Conservation (phyloP, 2,329 filamentous ascomycete genomes). For the Botrytis porri region DNA sequence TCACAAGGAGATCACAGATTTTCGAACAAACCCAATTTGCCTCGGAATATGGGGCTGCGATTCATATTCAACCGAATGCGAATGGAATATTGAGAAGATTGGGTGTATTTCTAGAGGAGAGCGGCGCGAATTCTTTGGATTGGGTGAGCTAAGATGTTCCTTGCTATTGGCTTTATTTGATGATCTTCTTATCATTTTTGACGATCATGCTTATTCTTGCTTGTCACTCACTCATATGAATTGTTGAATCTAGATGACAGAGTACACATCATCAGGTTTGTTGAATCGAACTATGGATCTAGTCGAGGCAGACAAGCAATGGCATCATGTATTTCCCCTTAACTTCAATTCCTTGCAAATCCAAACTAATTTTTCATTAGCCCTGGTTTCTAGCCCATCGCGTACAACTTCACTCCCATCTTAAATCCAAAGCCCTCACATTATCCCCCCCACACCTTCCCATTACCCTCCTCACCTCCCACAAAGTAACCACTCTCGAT, state of each 20-base stretch:
- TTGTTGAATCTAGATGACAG: constrained; percentile 33
- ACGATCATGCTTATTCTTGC: background rate
- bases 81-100: constrained; percentile 53
- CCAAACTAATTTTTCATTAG: background rate
- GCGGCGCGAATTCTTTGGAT: constrained; percentile 36
- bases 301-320: constrained; percentile 42
- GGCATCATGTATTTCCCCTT: constrained; percentile 43
- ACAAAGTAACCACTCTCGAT: constrained; percentile 46
- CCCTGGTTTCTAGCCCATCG: constrained; percentile 54
- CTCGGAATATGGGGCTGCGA: constrained; percentile 56
- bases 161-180: background rate
- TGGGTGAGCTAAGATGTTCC: background rate
- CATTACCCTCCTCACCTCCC: constrained; percentile 43
- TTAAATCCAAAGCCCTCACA: constrained; percentile 48
- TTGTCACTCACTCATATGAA: background rate
- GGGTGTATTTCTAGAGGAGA: constrained; percentile 42
- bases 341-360: background rate
- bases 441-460: constrained; percentile 39
- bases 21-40: constrained; percentile 56
- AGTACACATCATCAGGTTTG: constrained; percentile 23
- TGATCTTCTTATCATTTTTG: background rate
- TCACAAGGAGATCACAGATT: constrained; percentile 39
- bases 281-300: constrained; percentile 26
- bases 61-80: constrained; percentile 61
- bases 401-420: constrained; percentile 49